phyloP scores from a whole-genome alignment of 805 yeast species.

The Isabelozyma heimii region DNA sequence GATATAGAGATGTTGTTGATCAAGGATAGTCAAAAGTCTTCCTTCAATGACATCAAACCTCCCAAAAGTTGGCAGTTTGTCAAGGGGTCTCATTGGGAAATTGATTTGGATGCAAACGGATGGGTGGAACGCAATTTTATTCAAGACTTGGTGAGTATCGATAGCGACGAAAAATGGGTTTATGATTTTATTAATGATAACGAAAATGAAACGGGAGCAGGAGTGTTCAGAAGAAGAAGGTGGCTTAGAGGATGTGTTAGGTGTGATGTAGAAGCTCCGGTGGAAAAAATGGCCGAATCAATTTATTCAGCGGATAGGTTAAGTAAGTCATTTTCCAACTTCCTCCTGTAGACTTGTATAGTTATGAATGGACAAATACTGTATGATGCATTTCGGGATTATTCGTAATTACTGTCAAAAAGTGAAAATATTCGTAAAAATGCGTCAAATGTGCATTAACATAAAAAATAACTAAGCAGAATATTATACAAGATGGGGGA shows the following conservation, averaged over 20 bases:
- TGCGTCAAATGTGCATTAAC: too few relatives aligned
- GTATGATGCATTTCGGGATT: too few relatives aligned
- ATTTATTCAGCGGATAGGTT: not conserved
- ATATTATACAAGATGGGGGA: too few relatives aligned
- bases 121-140: constrained; percentile 62
- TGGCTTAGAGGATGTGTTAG: constrained; percentile 53
- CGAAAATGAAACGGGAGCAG: constrained; percentile 21
- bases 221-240: constrained; percentile 58
- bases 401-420: too few relatives aligned
- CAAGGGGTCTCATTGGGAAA: constrained; percentile 50
- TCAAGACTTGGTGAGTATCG: constrained; percentile 54
- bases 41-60: constrained; percentile 45
- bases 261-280: not conserved
- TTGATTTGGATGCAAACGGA: constrained; percentile 59
- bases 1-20: constrained; percentile 7
- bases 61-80: constrained; percentile 60
- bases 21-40: constrained; percentile 8
- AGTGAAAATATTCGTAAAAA: too few relatives aligned
- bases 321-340: not conserved
- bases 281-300: not conserved
- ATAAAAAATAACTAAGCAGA: too few relatives aligned
- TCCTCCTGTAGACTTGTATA: not conserved
- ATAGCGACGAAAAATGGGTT: constrained; percentile 82
- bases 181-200: constrained; percentile 52
- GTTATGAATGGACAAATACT: not conserved